Conservation (phyloP, 192 early-diverging fungal genomes). For the Phycomyces blakesleeanus region DNA sequence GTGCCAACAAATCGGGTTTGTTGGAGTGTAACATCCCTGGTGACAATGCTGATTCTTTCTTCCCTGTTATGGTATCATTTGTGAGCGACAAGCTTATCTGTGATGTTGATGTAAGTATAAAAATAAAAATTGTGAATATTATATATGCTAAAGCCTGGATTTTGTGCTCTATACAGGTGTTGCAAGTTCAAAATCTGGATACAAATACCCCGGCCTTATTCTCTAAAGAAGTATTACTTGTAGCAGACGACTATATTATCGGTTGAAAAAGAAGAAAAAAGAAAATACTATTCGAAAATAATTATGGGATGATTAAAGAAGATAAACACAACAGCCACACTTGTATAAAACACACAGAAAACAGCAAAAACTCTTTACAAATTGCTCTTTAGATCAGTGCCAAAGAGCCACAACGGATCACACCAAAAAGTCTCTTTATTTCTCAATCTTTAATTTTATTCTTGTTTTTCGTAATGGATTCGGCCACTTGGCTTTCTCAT, state of each 20-base stretch:
- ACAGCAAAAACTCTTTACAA: no score
- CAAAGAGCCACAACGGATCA: no score
- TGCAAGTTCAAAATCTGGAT: slow-evolving; percentile 46
- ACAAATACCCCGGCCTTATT: slow-evolving; percentile 62
- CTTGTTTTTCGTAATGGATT: no score
- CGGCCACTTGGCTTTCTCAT: no score
- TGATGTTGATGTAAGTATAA: slow-evolving; percentile 51
- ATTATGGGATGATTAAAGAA: no score
- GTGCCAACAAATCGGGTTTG: slow-evolving; percentile 69
- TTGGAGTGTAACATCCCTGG: slow-evolving; percentile 81
- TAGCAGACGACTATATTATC: slow-evolving; percentile 79
- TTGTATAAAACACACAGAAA: no score
- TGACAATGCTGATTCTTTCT: slow-evolving; percentile 77
- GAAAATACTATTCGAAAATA: no score
- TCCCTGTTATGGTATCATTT: slow-evolving; percentile 84
- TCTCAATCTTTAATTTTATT: no score
- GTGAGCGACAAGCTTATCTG: slow-evolving; percentile 66
- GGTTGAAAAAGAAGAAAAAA: slow-evolving; percentile 60
- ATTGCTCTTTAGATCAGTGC: no score
- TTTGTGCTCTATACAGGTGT: slow-evolving; percentile 37
- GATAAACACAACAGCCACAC: no score
- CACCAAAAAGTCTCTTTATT: no score
- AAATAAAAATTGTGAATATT: slow-evolving; percentile 25
- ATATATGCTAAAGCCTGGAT: background rate
- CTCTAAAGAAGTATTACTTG: slow-evolving; percentile 67